A percentile compares a stretch with the other conserved stretches of the same genome.
Conservation (phyloP, 805 yeast genomes). For the Yarrowia phangngaensis region DNA sequence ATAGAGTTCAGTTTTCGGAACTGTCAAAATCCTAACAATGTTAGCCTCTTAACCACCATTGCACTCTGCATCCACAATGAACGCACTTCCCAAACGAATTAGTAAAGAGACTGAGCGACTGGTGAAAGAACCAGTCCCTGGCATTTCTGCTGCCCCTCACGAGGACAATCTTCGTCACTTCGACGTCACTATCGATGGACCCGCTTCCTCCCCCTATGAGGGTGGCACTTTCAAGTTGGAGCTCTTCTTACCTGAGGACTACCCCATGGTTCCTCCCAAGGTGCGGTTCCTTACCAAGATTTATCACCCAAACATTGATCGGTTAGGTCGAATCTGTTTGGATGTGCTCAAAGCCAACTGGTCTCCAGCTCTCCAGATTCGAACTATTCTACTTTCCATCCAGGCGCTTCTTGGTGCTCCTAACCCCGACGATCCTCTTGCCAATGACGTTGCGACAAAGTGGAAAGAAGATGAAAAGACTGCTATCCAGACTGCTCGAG, state of each 20-base stretch:
- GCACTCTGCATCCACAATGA: too few species aligned
- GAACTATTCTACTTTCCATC: slow-evolving; percentile 84
- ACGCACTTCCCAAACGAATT: slow-evolving; percentile 26
- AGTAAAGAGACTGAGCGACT: slow-evolving; percentile 77
- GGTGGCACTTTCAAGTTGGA: slow-evolving; percentile 73
- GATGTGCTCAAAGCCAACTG: slow-evolving; percentile 93
- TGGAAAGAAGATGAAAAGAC: slow-evolving; percentile 83
- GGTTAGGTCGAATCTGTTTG: slow-evolving; percentile 90
- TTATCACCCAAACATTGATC: slow-evolving; percentile 94
- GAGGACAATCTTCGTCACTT: slow-evolving; percentile 92
- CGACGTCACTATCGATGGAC: slow-evolving; percentile 89
- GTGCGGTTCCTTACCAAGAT: slow-evolving; percentile 90
- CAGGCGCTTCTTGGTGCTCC: slow-evolving; percentile 95
- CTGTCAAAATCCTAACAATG: slow-evolving; percentile 10
- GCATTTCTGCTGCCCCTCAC: slow-evolving; percentile 87
- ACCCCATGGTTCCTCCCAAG: slow-evolving; percentile 97
- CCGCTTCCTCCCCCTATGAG: slow-evolving; percentile 86
- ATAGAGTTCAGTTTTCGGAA: too few species aligned
- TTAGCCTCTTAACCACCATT: slow-evolving; percentile 5
- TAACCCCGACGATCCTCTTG: slow-evolving; percentile 96
- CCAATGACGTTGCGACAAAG: slow-evolving; percentile 95
- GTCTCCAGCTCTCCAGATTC: slow-evolving; percentile 96
- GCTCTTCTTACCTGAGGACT: slow-evolving; percentile 88
- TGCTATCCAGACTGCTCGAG: slow-evolving; percentile 76
- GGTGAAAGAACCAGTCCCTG: slow-evolving; percentile 93